Evolutionary conservation across 176 grass and related monocot genomes (phyloP), one percentile per base, ranked within the genome.

Genomic region (Oryza glaberrima): DNA sequence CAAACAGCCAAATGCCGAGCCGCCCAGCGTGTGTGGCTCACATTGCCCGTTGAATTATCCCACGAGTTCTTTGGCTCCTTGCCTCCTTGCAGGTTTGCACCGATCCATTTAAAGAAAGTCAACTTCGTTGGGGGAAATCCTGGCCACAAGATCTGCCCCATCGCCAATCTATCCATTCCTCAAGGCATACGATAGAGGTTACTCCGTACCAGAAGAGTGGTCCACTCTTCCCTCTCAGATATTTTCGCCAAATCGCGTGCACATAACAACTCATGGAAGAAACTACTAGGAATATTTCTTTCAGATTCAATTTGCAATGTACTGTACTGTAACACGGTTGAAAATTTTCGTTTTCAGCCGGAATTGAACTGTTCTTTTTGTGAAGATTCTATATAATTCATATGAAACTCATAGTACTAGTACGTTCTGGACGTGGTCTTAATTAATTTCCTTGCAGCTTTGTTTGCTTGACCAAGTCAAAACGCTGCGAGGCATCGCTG

Each of bases 21-120:
- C 38, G n/a, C 19, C 11, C 63, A 76, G 76, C 41, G 69, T 83
- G 69, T 83, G 76, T 80, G 85, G 89, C 26, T 87, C 75, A 71
- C 51, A 70, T 72, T 84, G 23, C 70, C 15, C 81, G 11, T 23
- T 2, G 49, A 54, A 81, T 83, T 84, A 84, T 61, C 76, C 76
- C 54, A 84, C 17, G 30, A 70, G 80, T 20, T 79, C n/a, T 35
- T 38, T 67, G 65, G 12, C 19, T 48, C 25, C 26, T 67, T 38
- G 70, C 17, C 19, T 48, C 25, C 26, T 67, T 38, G 70, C 17
- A 58, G 54, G 13, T 15, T 67, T 49, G 70, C 35, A 13, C 9
- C 22, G 1, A 65, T 77, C n/a, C 5, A 75, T 64, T 75, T 43
- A 70, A 56, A 65, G 47, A 64, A 83, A 64, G 75, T 54, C 73